These are phyloP conservation scores for Pholiota molesta DNA, from an alignment of 768 basidiomycete genomes.

Conservation along the genomic window DNA sequence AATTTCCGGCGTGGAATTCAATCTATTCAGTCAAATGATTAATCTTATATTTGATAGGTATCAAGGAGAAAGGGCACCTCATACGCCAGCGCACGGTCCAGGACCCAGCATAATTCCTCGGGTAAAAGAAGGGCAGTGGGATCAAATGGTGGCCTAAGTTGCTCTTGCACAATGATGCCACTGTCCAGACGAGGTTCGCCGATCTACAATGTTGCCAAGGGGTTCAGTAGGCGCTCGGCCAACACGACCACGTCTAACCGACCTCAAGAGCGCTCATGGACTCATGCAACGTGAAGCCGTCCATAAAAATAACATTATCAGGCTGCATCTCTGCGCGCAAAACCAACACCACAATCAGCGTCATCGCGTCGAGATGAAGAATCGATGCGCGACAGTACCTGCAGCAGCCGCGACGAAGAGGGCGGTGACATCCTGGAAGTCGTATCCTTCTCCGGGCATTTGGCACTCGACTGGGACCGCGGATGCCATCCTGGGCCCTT, in stretches of 20 bases:
- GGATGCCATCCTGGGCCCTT: conserved; percentile 18
- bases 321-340: conserved; percentile 56
- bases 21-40: conserved; percentile 51
- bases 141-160: conserved; percentile 57
- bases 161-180: conserved; percentile 56
- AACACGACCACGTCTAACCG: conserved; percentile 2
- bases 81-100: conserved; percentile 75
- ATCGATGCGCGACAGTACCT: conserved; percentile 44
- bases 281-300: conserved; percentile 76
- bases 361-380: conserved; percentile 4
- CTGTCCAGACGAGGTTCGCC: conserved; percentile 91
- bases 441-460: conserved; percentile 58
- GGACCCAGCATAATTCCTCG: conserved; percentile 86
- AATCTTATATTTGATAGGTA: conserved; percentile 6
- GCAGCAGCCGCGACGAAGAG: conserved; percentile 61
- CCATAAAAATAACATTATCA: conserved; percentile 65
- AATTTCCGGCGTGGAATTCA: conserved; percentile 85
- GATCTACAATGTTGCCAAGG: conserved; percentile 54
- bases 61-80: conserved; percentile 58
- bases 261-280: conserved; percentile 96
- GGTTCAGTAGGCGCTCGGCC: not conserved
- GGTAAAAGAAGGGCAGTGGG: conserved; percentile 66
- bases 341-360: conserved; percentile 12
- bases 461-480: conserved; percentile 21
- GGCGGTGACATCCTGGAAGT: conserved; percentile 65